These are phyloP conservation scores for Collybia sp. DNA, from an alignment of 768 basidiomycete genomes.

Conservation along the genomic window DNA sequence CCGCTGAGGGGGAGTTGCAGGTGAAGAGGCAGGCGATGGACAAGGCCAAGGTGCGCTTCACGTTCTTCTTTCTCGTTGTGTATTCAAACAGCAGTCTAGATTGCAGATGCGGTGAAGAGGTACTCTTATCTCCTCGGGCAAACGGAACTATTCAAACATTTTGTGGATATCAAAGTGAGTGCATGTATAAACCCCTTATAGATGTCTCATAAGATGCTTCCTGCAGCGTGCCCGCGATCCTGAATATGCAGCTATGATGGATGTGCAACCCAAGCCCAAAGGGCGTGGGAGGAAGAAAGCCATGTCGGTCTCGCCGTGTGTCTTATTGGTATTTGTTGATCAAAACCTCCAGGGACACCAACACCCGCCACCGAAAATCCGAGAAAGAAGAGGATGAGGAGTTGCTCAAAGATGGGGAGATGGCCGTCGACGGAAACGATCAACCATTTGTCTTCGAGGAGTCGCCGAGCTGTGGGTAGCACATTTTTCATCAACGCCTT, in stretches of 20 bases:
- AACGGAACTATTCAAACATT: conserved; percentile 97
- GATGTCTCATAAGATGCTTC: background rate
- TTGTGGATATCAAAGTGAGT: conserved; percentile 90
- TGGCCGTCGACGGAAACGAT: conserved; percentile 76
- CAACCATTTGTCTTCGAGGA: conserved; percentile 94
- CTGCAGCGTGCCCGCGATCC: conserved; percentile 83
- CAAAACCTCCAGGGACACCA: conserved; percentile 52
- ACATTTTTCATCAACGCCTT: background rate
- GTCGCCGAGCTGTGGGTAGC: conserved; percentile 76
- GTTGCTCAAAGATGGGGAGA: conserved; percentile 80
- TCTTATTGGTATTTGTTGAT: background rate
- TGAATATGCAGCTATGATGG: conserved; percentile 86
- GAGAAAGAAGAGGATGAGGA: conserved; percentile 99
- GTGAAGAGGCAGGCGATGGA: conserved; percentile 80
- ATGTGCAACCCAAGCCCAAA: conserved; percentile 81
- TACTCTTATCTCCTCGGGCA: conserved; percentile 98
- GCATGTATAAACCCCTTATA: background rate
- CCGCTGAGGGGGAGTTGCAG: conserved; percentile 64
- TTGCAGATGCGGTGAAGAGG: conserved; percentile 91
- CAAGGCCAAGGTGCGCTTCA: conserved; percentile 68
- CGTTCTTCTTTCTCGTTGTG: background rate
- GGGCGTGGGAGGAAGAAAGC: conserved; percentile 84
- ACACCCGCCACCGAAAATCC: conserved; percentile 83
- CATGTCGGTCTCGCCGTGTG: conserved; percentile 37
- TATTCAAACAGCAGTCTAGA: conserved; percentile 36